Evolutionary conservation across 1,139 yeast species (phyloP), one percentile per base, ranked within the genome.

Genomic region (Geotrichum bryndzae): DNA sequence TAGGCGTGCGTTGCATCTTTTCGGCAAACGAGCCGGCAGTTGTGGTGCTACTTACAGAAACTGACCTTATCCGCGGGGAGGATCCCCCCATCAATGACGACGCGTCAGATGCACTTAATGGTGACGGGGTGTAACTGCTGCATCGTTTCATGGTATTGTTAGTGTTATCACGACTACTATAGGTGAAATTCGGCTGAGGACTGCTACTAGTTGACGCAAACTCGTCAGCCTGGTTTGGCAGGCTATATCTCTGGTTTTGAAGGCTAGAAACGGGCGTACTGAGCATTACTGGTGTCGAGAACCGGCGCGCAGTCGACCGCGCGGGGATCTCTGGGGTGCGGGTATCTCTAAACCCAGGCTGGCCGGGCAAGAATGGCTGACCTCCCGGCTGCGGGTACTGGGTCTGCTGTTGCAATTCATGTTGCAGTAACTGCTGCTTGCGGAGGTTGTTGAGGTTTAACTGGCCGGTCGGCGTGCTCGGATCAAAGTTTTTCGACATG

Each of bases 51-150:
- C 13, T 35, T 3, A 35, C 41, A 3, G 41, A 35, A 4, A 35
- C 3, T 2, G 33, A 23, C 8, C 48, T 23, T 10, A 27, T 13
- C 46, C 35, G 52, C 3, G 50, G n/a, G 13, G 46, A n/a, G 10
- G 51, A 11, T 29, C 15, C 22, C 13, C 35, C 41, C 29, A 52
- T 15, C 23, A 31, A 22, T 7, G n/a, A 8, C 22, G 46, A 22
- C 15, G 48, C 11, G 22, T 15, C 27, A 11, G 54, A 38, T 15
- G 18, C 25, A 10, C 51, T 25, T 25, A 53, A 15, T 15, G 60
- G 54, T 6, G 60, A 58, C 6, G 50, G 56, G 18, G 50, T 27
- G 33, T 58, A 53, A 53, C 61, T 54, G 54, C 15, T 54, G n/a
- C 31, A 25, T 13, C 45, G 41, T 35, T 35, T 35, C n/a, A 11